Evolutionary conservation across 805 yeast genomes (phyloP), one percentile per base, ranked within the genome.

Genomic region (Lipomyces yamadae): DNA sequence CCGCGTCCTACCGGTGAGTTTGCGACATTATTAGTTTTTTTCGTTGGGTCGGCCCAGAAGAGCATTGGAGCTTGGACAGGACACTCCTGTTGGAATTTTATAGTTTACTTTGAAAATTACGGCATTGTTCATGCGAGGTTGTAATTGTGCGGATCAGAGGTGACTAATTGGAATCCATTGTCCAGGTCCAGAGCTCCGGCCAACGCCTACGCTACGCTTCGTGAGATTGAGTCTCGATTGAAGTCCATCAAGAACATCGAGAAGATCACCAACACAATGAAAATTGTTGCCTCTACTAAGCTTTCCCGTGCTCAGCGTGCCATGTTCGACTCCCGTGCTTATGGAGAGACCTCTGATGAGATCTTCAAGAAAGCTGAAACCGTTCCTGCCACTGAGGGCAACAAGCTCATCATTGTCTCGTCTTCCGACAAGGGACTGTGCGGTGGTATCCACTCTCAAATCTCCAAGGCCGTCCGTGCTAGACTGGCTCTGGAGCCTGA

Each of bases 231-330:
- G 85, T 90, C 86, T 81, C 96, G 99, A 85, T 88, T 95, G 79
- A 95, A 95, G 85, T 92, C 98, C 73, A 95, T 95, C 81, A 95
- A 94, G 86, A 95, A 95, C 86, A 94, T 95, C 81, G 98, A 95
- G 84, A 95, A 95, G 85, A 95, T 95, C 84, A 95, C 99, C 83
- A 95, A 95, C 84, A 95, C 99, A 81, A 95, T 95, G 98, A 95
- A 93, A 86, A 89, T 95, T 82, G 99, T 95, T 77, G 99, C 99
- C 54, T 94, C 98, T 54, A 95, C 99, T 75, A 90, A 97, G 83
- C 87, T 95, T 80, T 85, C 87, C 79, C 92, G 91, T 83, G 99
- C 99, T 70, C 97, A 92, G 82, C 90, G 89, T 81, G 97, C 98
- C 69, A 94, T 92, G 92, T 83, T 84, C 74, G 86, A 91, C 60